Conservation (phyloP, 129 eudicot species). For the Rutidosis leptorrhynchoides region DNA sequence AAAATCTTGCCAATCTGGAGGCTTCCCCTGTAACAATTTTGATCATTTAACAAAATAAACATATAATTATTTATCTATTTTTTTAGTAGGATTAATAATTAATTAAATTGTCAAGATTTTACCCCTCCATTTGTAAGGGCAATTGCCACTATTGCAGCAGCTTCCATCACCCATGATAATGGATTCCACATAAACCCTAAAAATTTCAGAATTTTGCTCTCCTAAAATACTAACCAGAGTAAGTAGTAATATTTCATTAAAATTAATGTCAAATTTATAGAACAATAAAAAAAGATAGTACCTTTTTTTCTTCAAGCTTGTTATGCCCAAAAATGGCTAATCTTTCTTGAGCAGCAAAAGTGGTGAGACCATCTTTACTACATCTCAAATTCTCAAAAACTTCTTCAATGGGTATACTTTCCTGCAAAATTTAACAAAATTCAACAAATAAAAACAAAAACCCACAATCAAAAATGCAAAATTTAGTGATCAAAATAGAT, state of each 20-base stretch:
- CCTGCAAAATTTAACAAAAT: conserved; percentile 38
- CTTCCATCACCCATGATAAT: conserved; percentile 20
- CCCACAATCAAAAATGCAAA: neutral
- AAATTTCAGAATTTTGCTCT: conserved; percentile 75
- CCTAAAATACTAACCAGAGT: conserved; percentile 39
- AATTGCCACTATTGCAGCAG: conserved; percentile 18
- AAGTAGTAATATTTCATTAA: neutral
- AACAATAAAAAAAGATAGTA: conserved; percentile 18
- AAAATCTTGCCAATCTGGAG: conserved; percentile 62
- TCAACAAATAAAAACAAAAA: conserved; percentile 6
- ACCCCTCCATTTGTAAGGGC: conserved; percentile 17
- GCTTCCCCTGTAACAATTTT: conserved; percentile 38
- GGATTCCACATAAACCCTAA: conserved; percentile 43
- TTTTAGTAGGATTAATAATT: neutral
- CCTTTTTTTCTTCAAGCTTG: conserved; percentile 18
- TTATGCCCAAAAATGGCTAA: conserved; percentile 26
- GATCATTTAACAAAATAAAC: neutral
- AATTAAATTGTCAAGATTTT: neutral
- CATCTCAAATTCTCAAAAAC: conserved; percentile 93
- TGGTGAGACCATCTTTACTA: conserved; percentile 71
- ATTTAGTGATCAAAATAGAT: conserved; percentile 6
- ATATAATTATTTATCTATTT: neutral
- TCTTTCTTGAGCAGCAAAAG: conserved; percentile 30
- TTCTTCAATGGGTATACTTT: conserved; percentile 85
- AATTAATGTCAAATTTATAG: neutral